phyloP scores from a whole-genome alignment of 441 rosid genomes.

The Mallotus japonicus region DNA sequence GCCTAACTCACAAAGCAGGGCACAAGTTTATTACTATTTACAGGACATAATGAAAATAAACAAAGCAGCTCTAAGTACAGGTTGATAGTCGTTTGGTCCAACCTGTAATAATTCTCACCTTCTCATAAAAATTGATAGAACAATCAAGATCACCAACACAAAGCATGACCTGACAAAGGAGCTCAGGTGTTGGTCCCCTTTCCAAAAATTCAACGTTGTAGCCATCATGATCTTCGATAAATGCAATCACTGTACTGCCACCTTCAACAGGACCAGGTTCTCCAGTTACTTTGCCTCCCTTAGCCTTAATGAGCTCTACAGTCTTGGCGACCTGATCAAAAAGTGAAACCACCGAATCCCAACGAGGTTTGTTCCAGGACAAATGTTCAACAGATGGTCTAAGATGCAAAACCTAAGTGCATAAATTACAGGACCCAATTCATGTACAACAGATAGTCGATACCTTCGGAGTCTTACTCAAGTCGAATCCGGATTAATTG shows the following conservation, averaged over 20 bases:
- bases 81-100: neutral
- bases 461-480: too few species aligned
- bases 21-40: neutral
- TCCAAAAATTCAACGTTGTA: slow-evolving; percentile 89
- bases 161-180: slow-evolving; percentile 94
- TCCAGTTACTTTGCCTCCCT: slow-evolving; percentile 87
- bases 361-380: slow-evolving; percentile 5
- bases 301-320: slow-evolving; percentile 80
- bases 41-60: neutral
- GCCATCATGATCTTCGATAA: slow-evolving; percentile 95
- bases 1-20: slow-evolving; percentile 50
- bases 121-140: slow-evolving; percentile 76
- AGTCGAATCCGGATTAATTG: too few species aligned
- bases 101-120: slow-evolving; percentile 40
- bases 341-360: neutral
- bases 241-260: slow-evolving; percentile 76
- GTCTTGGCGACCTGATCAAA: slow-evolving; percentile 63
- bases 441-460: neutral
- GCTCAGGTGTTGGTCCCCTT: slow-evolving; percentile 89
- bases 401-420: neutral
- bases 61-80: neutral
- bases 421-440: slow-evolving; percentile 8
- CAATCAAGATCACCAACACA: slow-evolving; percentile 95
- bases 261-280: slow-evolving; percentile 95
- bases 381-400: neutral